Percentiles rank a stretch among this genome's conserved stretches.
phyloP scores from a whole-genome alignment of 192 early-diverging fungal species.

The Rhizophagus clarus region DNA sequence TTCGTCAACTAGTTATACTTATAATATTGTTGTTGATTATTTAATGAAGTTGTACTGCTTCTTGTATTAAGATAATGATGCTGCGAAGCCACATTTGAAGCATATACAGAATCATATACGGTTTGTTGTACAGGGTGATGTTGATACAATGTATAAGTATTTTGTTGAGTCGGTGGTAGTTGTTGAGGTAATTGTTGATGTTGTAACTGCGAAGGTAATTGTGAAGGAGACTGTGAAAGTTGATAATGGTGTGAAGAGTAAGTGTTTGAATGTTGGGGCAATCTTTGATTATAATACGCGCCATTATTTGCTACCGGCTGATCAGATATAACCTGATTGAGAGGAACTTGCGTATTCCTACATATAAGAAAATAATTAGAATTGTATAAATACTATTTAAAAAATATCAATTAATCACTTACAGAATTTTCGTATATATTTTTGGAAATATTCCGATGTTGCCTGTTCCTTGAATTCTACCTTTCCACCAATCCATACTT shows the following conservation, averaged over 20 bases:
- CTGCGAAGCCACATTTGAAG: too few species aligned
- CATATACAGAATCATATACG: neutral
- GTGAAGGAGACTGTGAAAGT: neutral
- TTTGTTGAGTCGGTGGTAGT: neutral
- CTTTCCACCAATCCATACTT: slow-evolving; percentile 7
- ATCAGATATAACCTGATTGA: neutral
- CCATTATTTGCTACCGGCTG: neutral
- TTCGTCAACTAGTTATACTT: too few species aligned
- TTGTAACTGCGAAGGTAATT: neutral
- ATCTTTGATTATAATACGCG: neutral
- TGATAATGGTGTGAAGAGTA: neutral
- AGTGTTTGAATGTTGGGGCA: neutral
- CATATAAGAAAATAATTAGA: neutral
- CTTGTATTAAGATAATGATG: neutral
- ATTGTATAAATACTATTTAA: neutral
- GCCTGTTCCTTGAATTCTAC: neutral
- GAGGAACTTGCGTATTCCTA: neutral
- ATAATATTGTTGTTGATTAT: too few species aligned
- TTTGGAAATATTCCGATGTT: slow-evolving; percentile 16
- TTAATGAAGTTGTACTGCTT: neutral
- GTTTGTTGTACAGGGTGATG: neutral
- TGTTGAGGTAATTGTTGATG: neutral
- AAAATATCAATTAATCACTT: neutral
- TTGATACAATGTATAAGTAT: neutral
- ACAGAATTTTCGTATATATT: slow-evolving; percentile 4